These are phyloP conservation scores for Nelumbo lutea DNA, from an alignment of 164 flowering plant species.

Conservation along the genomic window DNA sequence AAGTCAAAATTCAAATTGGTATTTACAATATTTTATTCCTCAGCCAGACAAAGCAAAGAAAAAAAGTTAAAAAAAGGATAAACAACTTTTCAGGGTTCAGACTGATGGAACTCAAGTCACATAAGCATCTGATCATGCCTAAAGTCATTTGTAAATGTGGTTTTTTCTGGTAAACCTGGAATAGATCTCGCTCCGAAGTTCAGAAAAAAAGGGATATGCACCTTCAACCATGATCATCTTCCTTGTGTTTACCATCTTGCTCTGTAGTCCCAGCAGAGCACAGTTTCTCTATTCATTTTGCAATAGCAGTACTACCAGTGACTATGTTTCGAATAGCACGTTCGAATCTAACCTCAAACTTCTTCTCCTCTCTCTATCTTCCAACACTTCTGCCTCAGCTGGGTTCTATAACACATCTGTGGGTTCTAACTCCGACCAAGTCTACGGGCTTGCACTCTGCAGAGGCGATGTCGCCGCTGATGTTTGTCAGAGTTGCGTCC, in stretches of 20 bases:
- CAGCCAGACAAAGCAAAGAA: too few relatives aligned
- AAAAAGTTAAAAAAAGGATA: too few relatives aligned
- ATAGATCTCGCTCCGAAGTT: not conserved
- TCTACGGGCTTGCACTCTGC: slow-evolving; percentile 24
- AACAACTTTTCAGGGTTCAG: too few relatives aligned
- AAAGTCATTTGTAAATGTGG: too few relatives aligned
- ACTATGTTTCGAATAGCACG: slow-evolving; percentile 11
- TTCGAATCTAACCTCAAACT: slow-evolving; percentile 20
- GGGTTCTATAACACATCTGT: slow-evolving; percentile 20
- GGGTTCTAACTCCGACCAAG: slow-evolving; percentile 14
- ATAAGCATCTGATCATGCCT: too few relatives aligned
- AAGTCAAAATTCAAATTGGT: too few relatives aligned
- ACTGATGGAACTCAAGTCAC: too few relatives aligned
- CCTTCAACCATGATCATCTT: slow-evolving; percentile 2
- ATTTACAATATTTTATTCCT: too few relatives aligned
- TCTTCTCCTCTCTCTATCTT: slow-evolving; percentile 17
- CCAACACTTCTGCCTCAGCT: slow-evolving; percentile 2
- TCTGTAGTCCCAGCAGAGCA: not conserved
- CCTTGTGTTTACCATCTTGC: not conserved
- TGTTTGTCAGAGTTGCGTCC: slow-evolving; percentile 17
- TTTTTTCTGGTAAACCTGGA: too few relatives aligned
- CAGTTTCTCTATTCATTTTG: slow-evolving; percentile 3
- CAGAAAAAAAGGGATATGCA: not conserved
- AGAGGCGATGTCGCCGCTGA: slow-evolving; percentile 18
- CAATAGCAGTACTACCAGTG: not conserved